Evolutionary conservation across 352 stramenopile genomes (phyloP).

Genomic region (Peronospora tabacina): DNA sequence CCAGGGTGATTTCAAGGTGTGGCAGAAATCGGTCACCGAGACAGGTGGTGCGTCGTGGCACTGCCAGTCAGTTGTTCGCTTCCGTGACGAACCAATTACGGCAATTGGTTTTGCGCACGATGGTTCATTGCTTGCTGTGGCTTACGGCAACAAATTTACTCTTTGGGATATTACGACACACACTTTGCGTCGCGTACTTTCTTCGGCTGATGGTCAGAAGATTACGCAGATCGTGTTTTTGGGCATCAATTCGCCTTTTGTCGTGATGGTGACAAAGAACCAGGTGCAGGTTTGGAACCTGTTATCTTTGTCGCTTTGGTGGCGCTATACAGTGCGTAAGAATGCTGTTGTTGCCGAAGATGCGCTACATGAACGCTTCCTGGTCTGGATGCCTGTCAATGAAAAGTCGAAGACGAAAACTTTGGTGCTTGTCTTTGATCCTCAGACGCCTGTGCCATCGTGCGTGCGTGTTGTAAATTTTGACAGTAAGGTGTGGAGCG

Average conservation of each 20-base stretch:
- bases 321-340: constrained; percentile 52
- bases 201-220: constrained; percentile 45
- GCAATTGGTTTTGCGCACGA: constrained; percentile 63
- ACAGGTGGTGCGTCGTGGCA: constrained; percentile 39
- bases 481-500: constrained; percentile 34
- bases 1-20: constrained; percentile 76
- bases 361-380: constrained; percentile 37
- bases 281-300: constrained; percentile 77
- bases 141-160: constrained; percentile 72
- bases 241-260: constrained; percentile 44
- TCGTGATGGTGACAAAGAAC: constrained; percentile 46
- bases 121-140: constrained; percentile 77
- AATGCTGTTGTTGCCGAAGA: constrained; percentile 31
- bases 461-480: constrained; percentile 40
- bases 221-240: constrained; percentile 60
- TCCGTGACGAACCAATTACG: constrained; percentile 61
- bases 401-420: constrained; percentile 27
- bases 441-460: constrained; percentile 41
- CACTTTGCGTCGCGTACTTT: constrained; percentile 62
- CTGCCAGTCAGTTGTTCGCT: constrained; percentile 75
- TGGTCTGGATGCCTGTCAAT: constrained; percentile 35
- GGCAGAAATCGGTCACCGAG: constrained; percentile 35
- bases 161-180: constrained; percentile 80
- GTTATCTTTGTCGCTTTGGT: constrained; percentile 56
- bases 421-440: constrained; percentile 45